Conservation (phyloP, 2,329 filamentous ascomycete genomes). For the Arthrobotrys megalospora region DNA sequence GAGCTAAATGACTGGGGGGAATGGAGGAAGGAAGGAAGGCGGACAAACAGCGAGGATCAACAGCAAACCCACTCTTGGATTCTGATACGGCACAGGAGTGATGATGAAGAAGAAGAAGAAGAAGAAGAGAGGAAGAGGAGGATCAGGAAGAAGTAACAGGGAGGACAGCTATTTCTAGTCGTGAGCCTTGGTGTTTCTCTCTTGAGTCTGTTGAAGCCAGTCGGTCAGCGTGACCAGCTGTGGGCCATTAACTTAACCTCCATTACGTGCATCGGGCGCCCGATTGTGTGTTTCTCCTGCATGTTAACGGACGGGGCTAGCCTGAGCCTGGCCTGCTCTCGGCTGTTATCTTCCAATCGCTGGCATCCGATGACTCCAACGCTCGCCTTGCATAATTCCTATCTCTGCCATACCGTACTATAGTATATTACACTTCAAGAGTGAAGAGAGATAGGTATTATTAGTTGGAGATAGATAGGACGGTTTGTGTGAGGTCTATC, state of each 20-base stretch:
- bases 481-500: too few relatives aligned
- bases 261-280: conserved; percentile 34
- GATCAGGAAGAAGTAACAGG: too few relatives aligned
- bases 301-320: not conserved
- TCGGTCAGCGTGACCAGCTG: conserved; percentile 15
- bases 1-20: not conserved
- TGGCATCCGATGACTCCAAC: not conserved
- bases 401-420: not conserved
- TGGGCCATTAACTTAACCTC: too few relatives aligned
- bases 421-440: too few relatives aligned
- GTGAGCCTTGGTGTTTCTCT: not conserved
- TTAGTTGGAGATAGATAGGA: not conserved
- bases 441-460: not conserved
- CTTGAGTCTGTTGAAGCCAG: not conserved
- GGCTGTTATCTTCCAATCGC: not conserved
- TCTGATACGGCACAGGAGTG: not conserved
- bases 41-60: conserved; percentile 13
- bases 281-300: conserved; percentile 1
- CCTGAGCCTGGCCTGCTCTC: not conserved
- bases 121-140: not conserved
- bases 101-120: not conserved
- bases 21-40: not conserved
- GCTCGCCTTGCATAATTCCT: conserved; percentile 1
- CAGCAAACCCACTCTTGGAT: too few relatives aligned
- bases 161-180: too few relatives aligned